Base-by-base conservation (phyloP, 179 eudicot species). In the Silene noctiflora region DNA sequence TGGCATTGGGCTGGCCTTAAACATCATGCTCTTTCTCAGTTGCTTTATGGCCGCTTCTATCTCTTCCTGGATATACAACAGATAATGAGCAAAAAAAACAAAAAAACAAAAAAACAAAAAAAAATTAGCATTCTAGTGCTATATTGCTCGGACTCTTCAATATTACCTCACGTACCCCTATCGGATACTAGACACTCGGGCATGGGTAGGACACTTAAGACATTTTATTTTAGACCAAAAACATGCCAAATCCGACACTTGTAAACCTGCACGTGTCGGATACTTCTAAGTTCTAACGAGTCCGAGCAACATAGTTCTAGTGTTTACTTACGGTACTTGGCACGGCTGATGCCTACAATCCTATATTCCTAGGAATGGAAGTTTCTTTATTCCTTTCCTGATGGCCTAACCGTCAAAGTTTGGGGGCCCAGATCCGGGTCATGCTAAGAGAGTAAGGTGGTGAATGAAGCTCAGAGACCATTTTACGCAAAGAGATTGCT, bases 1-100 rank as follows among this genome's bases (percentile, higher is more conserved):
- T 17, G 98, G 98, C 97, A 93, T 88, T 13, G 98, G 98, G 80
- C 76, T 91, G 74, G 97, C 97, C 84, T 93, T 93, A 69, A 93
- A 93, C 81, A 72, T 77, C 82, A 93, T 73, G 77, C 86, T 87
- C 83, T 82, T 91, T 71, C 98, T 84, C 64, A 90, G 87, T 84
- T 91, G 93, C 87, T 89, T 93, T 27, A 93, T 80, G 39, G 94
- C 90, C 63, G 87, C 89, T 65, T 88, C 97, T 62, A 22, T 86
- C 83, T 91, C 97, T 86, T 90, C 97, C 97, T 91, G 17, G 60
- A 61, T 59, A 67, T 79, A 69, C 67, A 64, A 59, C 19, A 48
- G 71, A 35, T 39, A 61, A 66, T 59, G 64, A 16, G 42, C 21
- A 70, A 67, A 39, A 16, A 16, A 29, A 65, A n/a, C n/a, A n/a